Base-by-base conservation (phyloP, 1,284 basidiomycete species). In the Paramarasmius palmivorus region DNA sequence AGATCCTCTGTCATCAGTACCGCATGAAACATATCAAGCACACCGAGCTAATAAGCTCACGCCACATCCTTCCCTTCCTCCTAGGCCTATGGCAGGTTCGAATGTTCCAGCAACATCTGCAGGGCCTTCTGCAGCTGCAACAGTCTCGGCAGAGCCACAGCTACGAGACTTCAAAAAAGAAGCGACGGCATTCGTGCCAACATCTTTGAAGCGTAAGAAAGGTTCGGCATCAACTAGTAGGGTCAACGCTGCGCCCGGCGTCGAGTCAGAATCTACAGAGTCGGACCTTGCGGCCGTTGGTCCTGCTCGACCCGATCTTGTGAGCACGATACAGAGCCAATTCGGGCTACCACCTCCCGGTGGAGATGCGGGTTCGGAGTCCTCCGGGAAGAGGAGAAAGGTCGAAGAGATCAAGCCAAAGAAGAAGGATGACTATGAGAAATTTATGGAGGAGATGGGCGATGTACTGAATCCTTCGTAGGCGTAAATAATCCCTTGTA, bases 121-220 rank as follows among this genome's bases (percentile, higher is more conserved):
- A 52, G 55, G 67, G 51, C 60, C 65, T 60, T 60, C 71, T 32
- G 71, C 75, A 1, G 70, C 78, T 6, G 91, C 91, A 1, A 89
- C 83, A 1, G 84, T 96, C 52, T 86, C 82, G 15, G 93, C 93
- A 1, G 92, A 77, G 46, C 93, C 95, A 1, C 79, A 93, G 64
- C 70, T 98, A 42, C 88, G 94, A 20, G 92, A 98, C 68, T 77
- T 97, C 59, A 93, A 93, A 73, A 94, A 93, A 68, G 94, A 98
- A 67, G 86, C 89, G 7, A 95, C 92, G 0, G 83, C 90, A 0
- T 97, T 98, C 63, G 84, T 96, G 1, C 94, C 94, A 4, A 66
- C 81, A 4, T 71, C 85, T 3, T 65, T 91, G 49, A 87, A 86
- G 63, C 78, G 84, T 42, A 90, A 84, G 70, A 87, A 77, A 59